Evolutionary conservation across 345 rosid species (phyloP).

Genomic region (Camelina hispida): DNA sequence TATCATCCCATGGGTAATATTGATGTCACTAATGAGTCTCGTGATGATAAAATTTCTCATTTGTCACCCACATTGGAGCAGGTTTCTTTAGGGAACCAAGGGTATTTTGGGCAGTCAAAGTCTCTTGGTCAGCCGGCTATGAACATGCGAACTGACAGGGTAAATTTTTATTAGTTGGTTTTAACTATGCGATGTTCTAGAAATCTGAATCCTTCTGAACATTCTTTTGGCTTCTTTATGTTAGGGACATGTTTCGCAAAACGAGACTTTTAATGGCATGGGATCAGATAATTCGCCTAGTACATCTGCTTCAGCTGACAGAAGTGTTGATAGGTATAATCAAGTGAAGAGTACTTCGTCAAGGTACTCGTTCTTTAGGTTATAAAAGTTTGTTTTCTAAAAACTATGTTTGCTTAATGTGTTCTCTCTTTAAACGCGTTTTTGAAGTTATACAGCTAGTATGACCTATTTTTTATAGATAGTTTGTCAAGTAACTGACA

Average conservation of each 20-base stretch:
- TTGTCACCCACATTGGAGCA: conserved; percentile 23
- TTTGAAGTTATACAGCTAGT: conserved; percentile 23
- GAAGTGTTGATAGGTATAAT: conserved; percentile 48
- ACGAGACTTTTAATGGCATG: conserved; percentile 48
- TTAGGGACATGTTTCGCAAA: conserved; percentile 54
- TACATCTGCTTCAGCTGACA: conserved; percentile 50
- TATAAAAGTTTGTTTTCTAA: neutral
- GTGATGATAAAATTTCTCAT: conserved; percentile 47
- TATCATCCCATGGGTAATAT: conserved; percentile 95
- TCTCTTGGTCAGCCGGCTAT: conserved; percentile 48
- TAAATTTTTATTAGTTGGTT: conserved; percentile 44
- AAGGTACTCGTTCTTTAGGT: conserved; percentile 55
- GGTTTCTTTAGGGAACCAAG: conserved; percentile 52
- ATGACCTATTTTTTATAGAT: neutral
- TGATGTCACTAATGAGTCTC: conserved; percentile 57
- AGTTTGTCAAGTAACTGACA: conserved; percentile 20
- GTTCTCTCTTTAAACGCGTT: conserved; percentile 5
- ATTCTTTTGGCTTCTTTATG: conserved; percentile 28
- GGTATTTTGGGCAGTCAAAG: conserved; percentile 55
- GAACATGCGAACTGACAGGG: conserved; percentile 59
- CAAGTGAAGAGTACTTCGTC: conserved; percentile 52
- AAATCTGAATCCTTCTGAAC: conserved; percentile 19
- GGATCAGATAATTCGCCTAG: conserved; percentile 49
- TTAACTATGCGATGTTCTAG: neutral
- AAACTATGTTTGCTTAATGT: neutral